Conservation (phyloP, 2,329 filamentous ascomycete species). For the Pleoardoris graminearum region DNA sequence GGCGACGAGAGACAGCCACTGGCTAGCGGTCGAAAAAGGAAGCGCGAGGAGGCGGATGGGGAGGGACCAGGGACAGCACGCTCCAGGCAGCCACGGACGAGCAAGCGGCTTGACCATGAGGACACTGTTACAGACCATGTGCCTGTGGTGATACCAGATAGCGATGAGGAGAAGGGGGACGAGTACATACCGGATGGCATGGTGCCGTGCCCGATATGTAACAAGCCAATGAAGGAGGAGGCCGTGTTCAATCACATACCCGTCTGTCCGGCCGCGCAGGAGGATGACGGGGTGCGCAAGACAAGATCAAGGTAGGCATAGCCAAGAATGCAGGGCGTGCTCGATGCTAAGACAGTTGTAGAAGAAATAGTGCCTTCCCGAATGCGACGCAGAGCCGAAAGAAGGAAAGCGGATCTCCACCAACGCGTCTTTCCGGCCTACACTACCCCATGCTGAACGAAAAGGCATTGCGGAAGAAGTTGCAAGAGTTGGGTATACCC, state of each 20-base stretch:
- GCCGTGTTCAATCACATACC: constrained; percentile 83
- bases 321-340: neutral
- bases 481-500: constrained; percentile 78
- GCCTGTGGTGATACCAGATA: constrained; percentile 43
- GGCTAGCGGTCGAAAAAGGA: constrained; percentile 50
- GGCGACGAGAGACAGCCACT: constrained; percentile 17
- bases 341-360: constrained; percentile 11
- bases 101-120: constrained; percentile 36
- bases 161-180: constrained; percentile 45
- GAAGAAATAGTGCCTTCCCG: constrained; percentile 27
- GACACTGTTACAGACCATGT: constrained; percentile 24
- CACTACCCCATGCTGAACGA: constrained; percentile 91
- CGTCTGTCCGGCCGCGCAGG: constrained; percentile 54
- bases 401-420: constrained; percentile 47
- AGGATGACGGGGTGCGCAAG: constrained; percentile 33
- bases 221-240: constrained; percentile 74
- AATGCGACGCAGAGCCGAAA: constrained; percentile 28
- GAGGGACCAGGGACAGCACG: constrained; percentile 38
- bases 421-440: constrained; percentile 65
- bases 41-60: constrained; percentile 54
- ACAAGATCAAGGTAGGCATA: constrained; percentile 36
- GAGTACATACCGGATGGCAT: constrained; percentile 67
- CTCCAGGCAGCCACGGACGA: constrained; percentile 45
- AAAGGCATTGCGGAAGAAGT: constrained; percentile 73
- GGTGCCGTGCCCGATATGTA: constrained; percentile 82